Evolutionary conservation across 169 alveolate genomes (phyloP).

Genomic region (Plasmodium adleri): DNA sequence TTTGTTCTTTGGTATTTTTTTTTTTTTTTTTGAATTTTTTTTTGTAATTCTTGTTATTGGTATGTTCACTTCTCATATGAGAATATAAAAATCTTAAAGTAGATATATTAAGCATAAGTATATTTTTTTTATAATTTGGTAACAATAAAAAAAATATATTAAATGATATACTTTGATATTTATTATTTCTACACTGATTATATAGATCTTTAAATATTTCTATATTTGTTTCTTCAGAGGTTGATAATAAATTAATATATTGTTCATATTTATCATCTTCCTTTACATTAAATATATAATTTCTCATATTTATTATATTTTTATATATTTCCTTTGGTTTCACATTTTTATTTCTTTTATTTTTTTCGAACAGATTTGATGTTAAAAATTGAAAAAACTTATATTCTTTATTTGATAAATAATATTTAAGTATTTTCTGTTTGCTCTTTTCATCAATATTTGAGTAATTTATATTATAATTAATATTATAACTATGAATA

Average conservation of each 20-base stretch:
- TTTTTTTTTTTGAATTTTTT: constrained; percentile 5
- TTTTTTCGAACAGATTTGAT: constrained; percentile 36
- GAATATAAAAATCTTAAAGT: constrained; percentile 67
- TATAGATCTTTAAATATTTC: background rate
- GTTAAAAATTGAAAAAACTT: constrained; percentile 41
- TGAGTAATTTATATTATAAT: too few species aligned
- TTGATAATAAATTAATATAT: too few species aligned
- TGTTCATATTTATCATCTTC: too few species aligned
- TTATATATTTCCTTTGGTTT: constrained; percentile 12
- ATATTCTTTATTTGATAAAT: constrained; percentile 14
- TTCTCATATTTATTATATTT: constrained; percentile 32
- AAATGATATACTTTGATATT: constrained; percentile 7
- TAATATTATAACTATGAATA: too few species aligned
- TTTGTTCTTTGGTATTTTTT: constrained; percentile 1
- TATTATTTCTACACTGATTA: background rate
- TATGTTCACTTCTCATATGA: constrained; percentile 28
- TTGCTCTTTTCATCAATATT: background rate
- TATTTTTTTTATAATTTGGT: constrained; percentile 34
- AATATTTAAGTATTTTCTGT: constrained; percentile 7
- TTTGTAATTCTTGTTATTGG: background rate
- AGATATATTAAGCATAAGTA: constrained; percentile 46
- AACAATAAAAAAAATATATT: constrained; percentile 26
- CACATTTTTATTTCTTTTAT: constrained; percentile 4
- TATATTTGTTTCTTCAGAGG: too few species aligned
- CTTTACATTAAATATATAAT: constrained; percentile 24